Percentiles rank a stretch among this genome's conserved stretches.
phyloP scores from a whole-genome alignment of 2,329 filamentous ascomycete species.

The Aspergillus sp. region DNA sequence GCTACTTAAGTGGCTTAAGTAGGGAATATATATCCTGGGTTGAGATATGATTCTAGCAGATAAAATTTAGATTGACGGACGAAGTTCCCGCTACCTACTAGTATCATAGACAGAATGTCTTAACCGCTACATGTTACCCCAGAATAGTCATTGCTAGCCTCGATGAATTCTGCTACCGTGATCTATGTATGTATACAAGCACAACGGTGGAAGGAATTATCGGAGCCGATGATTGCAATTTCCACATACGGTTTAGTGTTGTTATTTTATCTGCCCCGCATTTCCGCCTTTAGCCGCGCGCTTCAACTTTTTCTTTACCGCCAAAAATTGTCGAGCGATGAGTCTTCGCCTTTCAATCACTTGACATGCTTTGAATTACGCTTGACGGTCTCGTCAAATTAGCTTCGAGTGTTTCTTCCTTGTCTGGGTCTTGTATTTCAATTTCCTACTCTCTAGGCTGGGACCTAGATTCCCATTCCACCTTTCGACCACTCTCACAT shows the following conservation, averaged over 20 bases:
- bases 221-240: neutral
- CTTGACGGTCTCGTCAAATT: neutral
- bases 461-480: neutral
- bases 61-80: neutral
- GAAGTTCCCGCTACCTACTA: neutral
- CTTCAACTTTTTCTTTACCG: constrained; percentile 16
- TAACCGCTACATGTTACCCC: too few relatives aligned
- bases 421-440: neutral
- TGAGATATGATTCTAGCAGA: neutral
- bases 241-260: constrained; percentile 7
- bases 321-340: neutral
- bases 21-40: constrained; percentile 22
- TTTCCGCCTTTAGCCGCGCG: constrained; percentile 15
- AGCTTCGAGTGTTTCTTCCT: neutral
- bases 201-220: neutral
- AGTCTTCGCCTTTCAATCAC: neutral
- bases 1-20: constrained; percentile 9
- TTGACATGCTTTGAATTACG: neutral
- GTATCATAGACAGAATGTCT: neutral
- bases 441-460: neutral
- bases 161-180: too few relatives aligned
- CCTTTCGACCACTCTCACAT: neutral
- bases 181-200: too few relatives aligned
- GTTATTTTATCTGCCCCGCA: constrained; percentile 10
- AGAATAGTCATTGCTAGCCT: too few relatives aligned